phyloP scores from a whole-genome alignment of 768 basidiomycete genomes.

The Amanita molliuscula region DNA sequence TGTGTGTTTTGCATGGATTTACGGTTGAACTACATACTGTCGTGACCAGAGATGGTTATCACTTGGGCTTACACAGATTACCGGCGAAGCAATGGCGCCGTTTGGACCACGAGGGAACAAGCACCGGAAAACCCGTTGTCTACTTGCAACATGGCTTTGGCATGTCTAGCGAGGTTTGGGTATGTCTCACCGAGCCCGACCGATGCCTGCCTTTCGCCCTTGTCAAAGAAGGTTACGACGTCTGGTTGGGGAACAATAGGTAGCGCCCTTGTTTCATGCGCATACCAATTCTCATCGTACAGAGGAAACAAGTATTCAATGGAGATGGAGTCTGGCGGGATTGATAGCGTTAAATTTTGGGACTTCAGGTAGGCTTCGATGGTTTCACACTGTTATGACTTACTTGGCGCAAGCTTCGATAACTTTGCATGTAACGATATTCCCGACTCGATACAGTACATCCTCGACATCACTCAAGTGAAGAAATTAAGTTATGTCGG shows the following conservation, averaged over 20 bases:
- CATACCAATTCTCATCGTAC: conserved; percentile 1
- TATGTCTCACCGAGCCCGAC: conserved; percentile 61
- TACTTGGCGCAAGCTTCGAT: conserved; percentile 39
- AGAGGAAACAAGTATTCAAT: conserved; percentile 86
- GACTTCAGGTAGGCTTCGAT: conserved; percentile 42
- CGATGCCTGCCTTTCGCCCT: conserved; percentile 71
- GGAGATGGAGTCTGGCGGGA: conserved; percentile 62
- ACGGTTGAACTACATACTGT: conserved; percentile 74
- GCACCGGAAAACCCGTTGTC: conserved; percentile 70
- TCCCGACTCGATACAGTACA: conserved; percentile 74
- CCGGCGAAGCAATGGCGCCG: conserved; percentile 47
- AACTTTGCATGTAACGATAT: conserved; percentile 88
- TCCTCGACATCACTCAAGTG: conserved; percentile 58
- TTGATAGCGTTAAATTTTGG: conserved; percentile 68
- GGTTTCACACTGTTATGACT: background rate
- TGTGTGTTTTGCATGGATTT: conserved; percentile 65
- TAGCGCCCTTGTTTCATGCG: conserved; percentile 10
- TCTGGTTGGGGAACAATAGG: conserved; percentile 80
- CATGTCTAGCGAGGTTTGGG: conserved; percentile 84
- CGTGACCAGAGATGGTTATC: conserved; percentile 76
- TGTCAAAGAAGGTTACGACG: conserved; percentile 73
- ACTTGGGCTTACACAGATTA: conserved; percentile 72
- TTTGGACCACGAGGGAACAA: conserved; percentile 37
- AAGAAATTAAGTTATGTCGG: conserved; percentile 68
- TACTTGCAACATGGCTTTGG: conserved; percentile 81